Evolutionary conservation across 1,284 basidiomycete species (phyloP), one percentile per base, ranked within the genome.

Genomic region (Earliella scabrosa): DNA sequence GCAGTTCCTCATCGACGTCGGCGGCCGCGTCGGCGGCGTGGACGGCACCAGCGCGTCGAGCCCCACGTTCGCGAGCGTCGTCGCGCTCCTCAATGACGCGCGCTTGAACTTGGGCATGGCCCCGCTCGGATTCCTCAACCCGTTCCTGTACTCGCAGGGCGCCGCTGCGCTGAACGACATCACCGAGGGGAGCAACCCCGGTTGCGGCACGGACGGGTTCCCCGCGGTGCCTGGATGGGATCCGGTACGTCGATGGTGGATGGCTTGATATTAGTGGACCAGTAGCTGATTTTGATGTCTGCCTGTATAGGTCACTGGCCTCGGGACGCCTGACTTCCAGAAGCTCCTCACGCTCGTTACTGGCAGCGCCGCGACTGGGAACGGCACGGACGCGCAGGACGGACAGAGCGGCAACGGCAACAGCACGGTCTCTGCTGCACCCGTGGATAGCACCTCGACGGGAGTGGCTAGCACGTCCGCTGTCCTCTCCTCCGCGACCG

Each of bases 81-180:
- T 88, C 60, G 68, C 85, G 11, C 77, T 87, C 40, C 71, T 88
- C 41, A 87, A 87, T 58, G 84, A 87, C 69, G 78, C 76, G 69
- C 79, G 78, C 29, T 67, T 88, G 41, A 72, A 82, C 1, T 66
- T 72, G 18, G 79, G 80, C 47, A 77, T 81, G 65, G 40, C 74
- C 6, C 69, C 81, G 11, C 76, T 87, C 29, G 85, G 85, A 0
- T 87, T 87, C 73, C 70, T 88, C 44, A 87, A 88, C 66, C 85
- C 84, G 0, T 71, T 84, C 41, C 54, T 63, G 46, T 63, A 87
- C 66, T 76, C 79, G 1, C 75, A 68, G 8, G 78, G 75, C 13
- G 67, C 55, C 23, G 57, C 60, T 3, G 65, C 65, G 45, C 61
- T 69, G 44, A 60, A 62, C 51, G 67, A 68, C 61, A 64, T 68